Percentiles rank a stretch among this genome's conserved stretches.
Conservation (phyloP, 2,329 filamentous ascomycete genomes). For the Aquanectria penicillioides region DNA sequence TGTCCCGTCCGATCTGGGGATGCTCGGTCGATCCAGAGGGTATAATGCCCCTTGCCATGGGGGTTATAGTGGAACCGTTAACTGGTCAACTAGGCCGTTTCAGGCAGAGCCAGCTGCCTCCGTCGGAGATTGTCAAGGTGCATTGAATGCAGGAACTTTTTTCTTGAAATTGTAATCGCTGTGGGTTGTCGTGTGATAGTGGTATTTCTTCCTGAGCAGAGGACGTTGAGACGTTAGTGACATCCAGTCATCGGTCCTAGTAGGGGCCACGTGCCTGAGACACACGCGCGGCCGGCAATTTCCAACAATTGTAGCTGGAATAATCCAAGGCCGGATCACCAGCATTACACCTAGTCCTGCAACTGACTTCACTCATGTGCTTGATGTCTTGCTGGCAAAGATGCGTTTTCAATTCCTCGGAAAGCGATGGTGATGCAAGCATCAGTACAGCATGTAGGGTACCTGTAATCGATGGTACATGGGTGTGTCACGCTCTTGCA, state of each 20-base stretch:
- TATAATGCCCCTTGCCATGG: conserved; percentile 7
- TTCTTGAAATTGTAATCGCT: neutral
- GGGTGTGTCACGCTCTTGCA: no score
- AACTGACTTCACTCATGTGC: no score
- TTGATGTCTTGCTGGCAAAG: no score
- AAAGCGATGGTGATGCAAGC: no score
- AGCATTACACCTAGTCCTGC: no score
- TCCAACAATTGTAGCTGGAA: neutral
- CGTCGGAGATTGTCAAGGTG: neutral
- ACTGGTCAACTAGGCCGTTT: conserved; percentile 8
- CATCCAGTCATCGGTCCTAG: neutral
- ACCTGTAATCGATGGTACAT: no score
- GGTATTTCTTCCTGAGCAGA: neutral
- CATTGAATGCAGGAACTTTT: neutral
- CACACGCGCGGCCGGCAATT: neutral
- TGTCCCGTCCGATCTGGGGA: neutral
- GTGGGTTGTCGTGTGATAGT: neutral
- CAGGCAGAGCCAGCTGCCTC: neutral
- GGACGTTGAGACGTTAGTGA: neutral
- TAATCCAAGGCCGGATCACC: no score
- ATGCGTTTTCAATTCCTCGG: no score
- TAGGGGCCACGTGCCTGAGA: neutral
- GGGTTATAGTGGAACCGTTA: neutral
- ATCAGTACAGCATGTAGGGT: no score
- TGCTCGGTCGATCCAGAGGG: conserved; percentile 6